Evolutionary conservation across 495 filamentous ascomycete genomes (phyloP).

Genomic region (Monascus purpureus): DNA sequence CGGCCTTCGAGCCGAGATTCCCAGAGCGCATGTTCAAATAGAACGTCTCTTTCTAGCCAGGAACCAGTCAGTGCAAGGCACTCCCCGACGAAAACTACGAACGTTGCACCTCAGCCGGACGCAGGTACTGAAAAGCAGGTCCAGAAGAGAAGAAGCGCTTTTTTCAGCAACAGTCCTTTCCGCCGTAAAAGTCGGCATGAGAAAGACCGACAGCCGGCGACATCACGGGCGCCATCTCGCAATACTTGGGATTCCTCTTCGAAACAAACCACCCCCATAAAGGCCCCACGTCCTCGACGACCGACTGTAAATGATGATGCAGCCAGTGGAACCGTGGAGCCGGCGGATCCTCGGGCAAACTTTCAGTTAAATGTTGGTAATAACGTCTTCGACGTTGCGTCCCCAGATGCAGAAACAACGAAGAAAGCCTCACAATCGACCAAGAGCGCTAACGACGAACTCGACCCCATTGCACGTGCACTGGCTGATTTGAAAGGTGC

Average conservation of each 20-base stretch:
- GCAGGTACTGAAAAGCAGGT: constrained; percentile 48
- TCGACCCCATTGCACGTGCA: constrained; percentile 85
- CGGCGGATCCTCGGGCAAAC: constrained; percentile 82
- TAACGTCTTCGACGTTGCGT: constrained; percentile 94
- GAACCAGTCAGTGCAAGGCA: constrained; percentile 51
- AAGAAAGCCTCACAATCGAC: constrained; percentile 21
- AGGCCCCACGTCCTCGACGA: constrained; percentile 8
- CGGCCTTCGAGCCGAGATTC: constrained; percentile 81
- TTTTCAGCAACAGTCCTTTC: constrained; percentile 95
- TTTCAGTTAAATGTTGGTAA: constrained; percentile 92
- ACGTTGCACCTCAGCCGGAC: constrained; percentile 28
- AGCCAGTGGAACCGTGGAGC: constrained; percentile 58
- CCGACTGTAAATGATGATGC: constrained; percentile 8
- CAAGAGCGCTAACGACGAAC: constrained; percentile 31
- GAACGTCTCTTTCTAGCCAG: constrained; percentile 80
- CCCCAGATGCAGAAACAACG: constrained; percentile 43
- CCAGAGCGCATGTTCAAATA: constrained; percentile 81
- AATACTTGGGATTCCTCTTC: constrained; percentile 26
- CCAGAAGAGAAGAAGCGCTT: constrained; percentile 77
- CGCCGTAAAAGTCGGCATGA: constrained; percentile 79
- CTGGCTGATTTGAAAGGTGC: constrained; percentile 85
- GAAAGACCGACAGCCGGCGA: constrained; percentile 46
- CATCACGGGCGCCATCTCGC: constrained; percentile 16
- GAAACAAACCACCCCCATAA: constrained; percentile 14
- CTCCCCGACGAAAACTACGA: constrained; percentile 54